These are phyloP conservation scores for Debaryomyces hansenii DNA, from an alignment of 805 yeast genomes.

Conservation along the genomic window DNA sequence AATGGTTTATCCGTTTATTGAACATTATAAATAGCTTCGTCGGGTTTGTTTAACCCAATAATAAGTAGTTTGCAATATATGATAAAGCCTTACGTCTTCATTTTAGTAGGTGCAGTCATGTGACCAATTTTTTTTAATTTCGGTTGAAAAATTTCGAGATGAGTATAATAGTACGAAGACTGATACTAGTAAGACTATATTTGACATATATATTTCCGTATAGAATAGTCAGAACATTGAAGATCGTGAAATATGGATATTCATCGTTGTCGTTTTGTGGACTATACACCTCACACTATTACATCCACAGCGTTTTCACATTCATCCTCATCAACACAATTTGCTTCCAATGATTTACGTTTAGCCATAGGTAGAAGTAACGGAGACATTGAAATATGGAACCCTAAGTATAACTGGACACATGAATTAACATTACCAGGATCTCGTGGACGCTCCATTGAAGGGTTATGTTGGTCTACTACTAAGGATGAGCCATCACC, in stretches of 20 bases:
- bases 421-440: constrained; percentile 75
- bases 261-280: constrained; percentile 91
- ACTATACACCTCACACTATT: constrained; percentile 79
- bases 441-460: constrained; percentile 80
- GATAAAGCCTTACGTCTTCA: neutral
- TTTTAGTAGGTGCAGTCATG: neutral
- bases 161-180: constrained; percentile 5
- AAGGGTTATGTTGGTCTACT: constrained; percentile 81
- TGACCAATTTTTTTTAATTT: neutral
- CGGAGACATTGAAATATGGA: constrained; percentile 96
- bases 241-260: constrained; percentile 53
- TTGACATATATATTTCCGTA: neutral
- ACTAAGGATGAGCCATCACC: constrained; percentile 47
- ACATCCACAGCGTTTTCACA: constrained; percentile 81
- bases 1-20: constrained; percentile 43
- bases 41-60: constrained; percentile 33
- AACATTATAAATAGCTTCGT: constrained; percentile 38
- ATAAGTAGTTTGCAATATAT: neutral
- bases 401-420: constrained; percentile 78
- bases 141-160: constrained; percentile 18
- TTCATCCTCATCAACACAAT: constrained; percentile 39
- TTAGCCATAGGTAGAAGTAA: constrained; percentile 91
- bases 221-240: neutral
- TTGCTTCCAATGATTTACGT: constrained; percentile 55
- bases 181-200: no score